A percentile compares a stretch with the other conserved stretches of the same genome.
Conservation (phyloP, 129 eudicot species). For the Silybum marianum region DNA sequence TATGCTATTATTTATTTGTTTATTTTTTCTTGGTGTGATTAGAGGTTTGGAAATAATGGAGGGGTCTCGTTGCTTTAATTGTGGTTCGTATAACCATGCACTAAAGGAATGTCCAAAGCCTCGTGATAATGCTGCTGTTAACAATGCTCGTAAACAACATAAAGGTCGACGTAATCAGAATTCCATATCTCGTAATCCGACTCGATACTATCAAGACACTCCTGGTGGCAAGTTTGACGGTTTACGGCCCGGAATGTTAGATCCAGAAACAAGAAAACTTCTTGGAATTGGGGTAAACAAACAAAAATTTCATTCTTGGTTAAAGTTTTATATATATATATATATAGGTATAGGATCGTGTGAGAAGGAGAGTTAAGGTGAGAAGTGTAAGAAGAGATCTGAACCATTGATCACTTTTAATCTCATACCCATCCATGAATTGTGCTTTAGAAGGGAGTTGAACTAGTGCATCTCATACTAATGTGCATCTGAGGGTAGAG, state of each 20-base stretch:
- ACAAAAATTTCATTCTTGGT: neutral
- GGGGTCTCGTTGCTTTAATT: constrained; percentile 87
- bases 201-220: constrained; percentile 79
- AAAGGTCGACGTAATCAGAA: constrained; percentile 67
- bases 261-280: constrained; percentile 72
- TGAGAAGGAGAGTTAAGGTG: too few relatives aligned
- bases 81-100: constrained; percentile 86
- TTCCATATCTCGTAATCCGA: constrained; percentile 68
- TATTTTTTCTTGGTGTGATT: constrained; percentile 8
- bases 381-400: too few relatives aligned
- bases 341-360: too few relatives aligned
- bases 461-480: too few relatives aligned
- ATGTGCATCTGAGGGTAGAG: too few relatives aligned
- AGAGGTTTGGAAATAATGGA: constrained; percentile 66
- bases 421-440: too few relatives aligned
- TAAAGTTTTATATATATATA: too few relatives aligned
- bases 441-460: too few relatives aligned
- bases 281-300: constrained; percentile 80
- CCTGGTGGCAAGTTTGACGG: constrained; percentile 92
- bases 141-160: constrained; percentile 76
- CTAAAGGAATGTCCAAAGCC: constrained; percentile 92
- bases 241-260: constrained; percentile 79
- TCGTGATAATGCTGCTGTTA: constrained; percentile 80
- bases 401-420: too few relatives aligned
- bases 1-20: neutral